Conservation (phyloP, 331 rosid species). For the Malus hybrid region DNA sequence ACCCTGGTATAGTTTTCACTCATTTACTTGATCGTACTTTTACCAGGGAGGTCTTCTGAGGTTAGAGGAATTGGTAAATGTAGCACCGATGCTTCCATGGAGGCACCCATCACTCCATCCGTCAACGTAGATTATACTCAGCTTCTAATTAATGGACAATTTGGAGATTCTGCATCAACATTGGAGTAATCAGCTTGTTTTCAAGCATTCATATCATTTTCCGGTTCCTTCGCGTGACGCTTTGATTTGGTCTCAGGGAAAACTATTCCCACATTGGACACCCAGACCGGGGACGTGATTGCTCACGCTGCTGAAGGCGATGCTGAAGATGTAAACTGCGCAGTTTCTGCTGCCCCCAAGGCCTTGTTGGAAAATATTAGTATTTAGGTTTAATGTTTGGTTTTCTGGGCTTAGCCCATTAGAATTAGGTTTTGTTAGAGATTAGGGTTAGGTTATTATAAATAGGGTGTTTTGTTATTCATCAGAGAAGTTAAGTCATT, state of each 20-base stretch:
- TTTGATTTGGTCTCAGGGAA: conserved; percentile 42
- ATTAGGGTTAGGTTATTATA: too few species aligned
- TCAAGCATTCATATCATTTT: not conserved
- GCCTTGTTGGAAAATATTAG: too few species aligned
- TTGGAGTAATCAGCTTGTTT: not conserved
- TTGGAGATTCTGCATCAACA: conserved; percentile 60
- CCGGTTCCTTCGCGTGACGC: not conserved
- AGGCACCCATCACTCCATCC: conserved; percentile 55
- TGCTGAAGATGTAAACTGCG: conserved; percentile 66
- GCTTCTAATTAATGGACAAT: conserved; percentile 72
- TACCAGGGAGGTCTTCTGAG: conserved; percentile 43
- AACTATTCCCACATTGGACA: conserved; percentile 72
- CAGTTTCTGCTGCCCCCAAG: conserved; percentile 71
- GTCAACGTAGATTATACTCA: conserved; percentile 43
- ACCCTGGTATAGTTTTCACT: not conserved
- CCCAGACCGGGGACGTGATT: conserved; percentile 73
- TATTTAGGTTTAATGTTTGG: too few species aligned
- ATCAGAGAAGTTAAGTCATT: too few species aligned
- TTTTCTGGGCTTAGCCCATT: too few species aligned
- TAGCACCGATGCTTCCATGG: conserved; percentile 60
- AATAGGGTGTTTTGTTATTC: too few species aligned
- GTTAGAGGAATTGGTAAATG: conserved; percentile 33
- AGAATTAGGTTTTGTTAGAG: too few species aligned
- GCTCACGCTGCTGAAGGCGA: conserved; percentile 84
- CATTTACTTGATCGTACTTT: not conserved